Evolutionary conservation across 2,329 filamentous ascomycete species (phyloP), one percentile per base, ranked within the genome.

Genomic region (Botrytis porri): DNA sequence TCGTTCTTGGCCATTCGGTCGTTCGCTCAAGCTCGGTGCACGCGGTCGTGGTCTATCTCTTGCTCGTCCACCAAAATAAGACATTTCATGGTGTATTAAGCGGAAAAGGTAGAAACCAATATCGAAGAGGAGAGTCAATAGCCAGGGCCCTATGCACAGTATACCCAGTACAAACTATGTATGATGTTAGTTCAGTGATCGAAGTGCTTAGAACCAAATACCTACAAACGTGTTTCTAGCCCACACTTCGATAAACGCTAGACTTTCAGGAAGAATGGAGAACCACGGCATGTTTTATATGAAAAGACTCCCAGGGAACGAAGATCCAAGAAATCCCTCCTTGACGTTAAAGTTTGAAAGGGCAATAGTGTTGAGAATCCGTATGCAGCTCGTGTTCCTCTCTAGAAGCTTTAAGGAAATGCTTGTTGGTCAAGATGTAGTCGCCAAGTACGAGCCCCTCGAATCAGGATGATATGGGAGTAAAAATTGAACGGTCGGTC

Each of bases 111-210:
- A 93, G 60, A 92, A 84, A 37, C 87, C 75, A 71, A 90, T 80
- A 79, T 93, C 90, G 83, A 92, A 92, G 75, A 89, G 72, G 75
- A 93, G 83, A 51, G 92, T 81, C 37, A 87, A 82, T 8, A 86
- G 81, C 88, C 90, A 92, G 18, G 90, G 90, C 2, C 86, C 86
- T 75, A 92, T 88, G 63, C 86, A 87, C 61, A 91, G 77, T 61
- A 88, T 77, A 37, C 87, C 89, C 73, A 92, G 85, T 73, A 91
- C 77, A 45, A 92, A 81, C 90, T 92, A 78, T 73, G 57, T 67
- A 43, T n/a, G 61, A 73, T 60, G 60, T 78, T 72, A 78, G 75
- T 75, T 60, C 63, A 51, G 43, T 18, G 63, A 48, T 41, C 43
- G 60, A 39, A 22, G 25, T n/a, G 48, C 41, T 39, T 35, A 72